These are phyloP conservation scores for Ogataea polymorpha DNA, from an alignment of 805 yeast species.

Conservation along the genomic window DNA sequence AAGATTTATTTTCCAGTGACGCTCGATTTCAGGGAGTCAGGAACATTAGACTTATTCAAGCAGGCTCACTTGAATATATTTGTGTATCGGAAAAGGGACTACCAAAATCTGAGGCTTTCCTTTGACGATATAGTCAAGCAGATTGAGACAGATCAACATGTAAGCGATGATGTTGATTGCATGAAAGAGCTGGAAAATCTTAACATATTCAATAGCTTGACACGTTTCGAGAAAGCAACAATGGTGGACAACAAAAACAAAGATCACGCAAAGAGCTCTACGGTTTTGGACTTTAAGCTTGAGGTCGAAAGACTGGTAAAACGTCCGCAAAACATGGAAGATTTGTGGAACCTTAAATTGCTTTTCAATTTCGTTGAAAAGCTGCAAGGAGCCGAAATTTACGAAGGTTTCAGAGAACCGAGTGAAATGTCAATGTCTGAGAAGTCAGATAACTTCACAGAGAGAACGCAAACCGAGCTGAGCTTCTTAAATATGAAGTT, in stretches of 20 bases:
- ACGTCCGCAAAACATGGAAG: constrained; percentile 44
- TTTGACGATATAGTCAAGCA: constrained; percentile 16
- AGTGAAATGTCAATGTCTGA: constrained; percentile 11
- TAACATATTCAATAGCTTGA: constrained; percentile 20
- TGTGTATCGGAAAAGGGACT: constrained; percentile 47
- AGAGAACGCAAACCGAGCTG: constrained; percentile 23
- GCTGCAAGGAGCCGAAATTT: constrained; percentile 1
- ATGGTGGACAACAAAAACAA: constrained; percentile 14
- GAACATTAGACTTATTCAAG: constrained; percentile 40
- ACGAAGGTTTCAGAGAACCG: background rate
- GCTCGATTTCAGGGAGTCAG: constrained; percentile 35
- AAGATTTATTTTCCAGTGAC: constrained; percentile 52
- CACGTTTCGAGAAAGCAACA: constrained; percentile 21
- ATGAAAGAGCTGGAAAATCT: constrained; percentile 17
- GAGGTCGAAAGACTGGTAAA: constrained; percentile 45
- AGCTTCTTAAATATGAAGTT: constrained; percentile 48
- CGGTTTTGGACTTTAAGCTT: constrained; percentile 53
- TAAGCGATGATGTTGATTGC: constrained; percentile 1
- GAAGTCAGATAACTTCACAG: constrained; percentile 11
- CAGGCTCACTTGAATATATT: constrained; percentile 43
- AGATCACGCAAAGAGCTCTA: constrained; percentile 33
- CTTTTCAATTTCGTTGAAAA: constrained; percentile 60
- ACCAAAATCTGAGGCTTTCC: constrained; percentile 29
- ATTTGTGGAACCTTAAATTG: constrained; percentile 60
- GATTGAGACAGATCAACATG: constrained; percentile 5